Evolutionary conservation across 1,139 yeast genomes (phyloP).

Genomic region (Suhomyces bokatorum): DNA sequence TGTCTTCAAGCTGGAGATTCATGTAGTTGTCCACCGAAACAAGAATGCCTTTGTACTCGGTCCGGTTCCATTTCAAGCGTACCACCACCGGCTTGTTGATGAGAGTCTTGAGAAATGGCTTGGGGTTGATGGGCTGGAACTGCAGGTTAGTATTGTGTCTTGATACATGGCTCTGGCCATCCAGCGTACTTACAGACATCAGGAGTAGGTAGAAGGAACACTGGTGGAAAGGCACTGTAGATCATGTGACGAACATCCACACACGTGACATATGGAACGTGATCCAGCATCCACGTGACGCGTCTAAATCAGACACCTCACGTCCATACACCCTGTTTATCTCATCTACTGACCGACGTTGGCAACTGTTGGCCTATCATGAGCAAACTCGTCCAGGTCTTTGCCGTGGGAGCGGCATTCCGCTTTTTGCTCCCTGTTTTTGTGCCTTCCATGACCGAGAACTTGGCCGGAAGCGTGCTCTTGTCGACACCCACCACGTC

Average conservation of each 20-base stretch:
- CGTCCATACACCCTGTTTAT: neutral
- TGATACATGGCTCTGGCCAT: neutral
- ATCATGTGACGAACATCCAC: neutral
- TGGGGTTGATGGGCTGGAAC: conserved; percentile 85
- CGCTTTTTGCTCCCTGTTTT: conserved; percentile 35
- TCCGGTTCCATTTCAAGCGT: conserved; percentile 87
- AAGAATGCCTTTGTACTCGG: conserved; percentile 85
- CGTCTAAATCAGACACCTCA: conserved; percentile 2
- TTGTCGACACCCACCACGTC: conserved; percentile 80
- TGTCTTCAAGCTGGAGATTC: conserved; percentile 76
- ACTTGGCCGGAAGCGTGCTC: conserved; percentile 50
- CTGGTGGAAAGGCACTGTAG: neutral
- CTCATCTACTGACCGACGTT: neutral
- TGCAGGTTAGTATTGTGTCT: conserved; percentile 19
- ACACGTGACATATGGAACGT: neutral
- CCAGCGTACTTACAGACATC: conserved; percentile 9
- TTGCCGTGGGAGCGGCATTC: conserved; percentile 31
- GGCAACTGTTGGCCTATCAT: conserved; percentile 2
- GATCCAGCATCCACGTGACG: too few relatives aligned
- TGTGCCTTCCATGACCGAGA: conserved; percentile 32
- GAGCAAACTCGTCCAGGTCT: conserved; percentile 22
- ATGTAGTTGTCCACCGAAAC: conserved; percentile 88
- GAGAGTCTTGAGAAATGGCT: conserved; percentile 80
- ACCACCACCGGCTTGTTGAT: conserved; percentile 73
- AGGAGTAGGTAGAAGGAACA: neutral